Evolutionary conservation across 345 rosid genomes (phyloP).

Genomic region (Arabidopsis arenosa): DNA sequence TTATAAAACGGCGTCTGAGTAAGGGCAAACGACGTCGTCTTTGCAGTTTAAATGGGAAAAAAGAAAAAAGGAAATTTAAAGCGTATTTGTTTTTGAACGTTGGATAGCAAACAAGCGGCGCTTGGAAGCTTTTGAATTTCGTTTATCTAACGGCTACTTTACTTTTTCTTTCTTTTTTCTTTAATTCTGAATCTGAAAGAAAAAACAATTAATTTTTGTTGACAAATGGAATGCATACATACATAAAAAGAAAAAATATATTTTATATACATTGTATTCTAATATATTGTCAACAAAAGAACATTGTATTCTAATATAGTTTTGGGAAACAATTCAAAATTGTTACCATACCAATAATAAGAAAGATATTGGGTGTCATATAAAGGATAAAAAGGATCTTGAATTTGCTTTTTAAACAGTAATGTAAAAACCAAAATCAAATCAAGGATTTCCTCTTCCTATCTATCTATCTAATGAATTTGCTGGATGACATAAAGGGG

Average conservation of each 20-base stretch:
- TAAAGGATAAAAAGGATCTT: neutral
- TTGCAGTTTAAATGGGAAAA: neutral
- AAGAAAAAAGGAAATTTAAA: conserved; percentile 8
- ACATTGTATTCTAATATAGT: neutral
- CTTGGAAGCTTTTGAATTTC: conserved; percentile 20
- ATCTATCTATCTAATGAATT: too few relatives aligned
- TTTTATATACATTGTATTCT: conserved; percentile 1
- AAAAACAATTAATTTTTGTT: neutral
- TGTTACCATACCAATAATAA: neutral
- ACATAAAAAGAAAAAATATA: too few relatives aligned
- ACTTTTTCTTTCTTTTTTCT: neutral
- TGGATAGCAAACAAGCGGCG: conserved; percentile 30
- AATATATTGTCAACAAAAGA: neutral
- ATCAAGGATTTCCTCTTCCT: neutral
- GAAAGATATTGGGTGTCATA: neutral
- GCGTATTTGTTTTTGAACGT: conserved; percentile 24
- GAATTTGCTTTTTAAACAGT: neutral
- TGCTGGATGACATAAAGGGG: too few relatives aligned
- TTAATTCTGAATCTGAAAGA: neutral
- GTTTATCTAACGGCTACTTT: conserved; percentile 37
- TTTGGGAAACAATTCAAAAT: neutral
- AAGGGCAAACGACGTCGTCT: neutral
- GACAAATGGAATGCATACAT: neutral
- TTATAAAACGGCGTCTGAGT: conserved; percentile 25
- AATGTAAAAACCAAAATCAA: neutral